Evolutionary conservation across 768 basidiomycete genomes (phyloP).

Genomic region (Wakefieldia striispora): DNA sequence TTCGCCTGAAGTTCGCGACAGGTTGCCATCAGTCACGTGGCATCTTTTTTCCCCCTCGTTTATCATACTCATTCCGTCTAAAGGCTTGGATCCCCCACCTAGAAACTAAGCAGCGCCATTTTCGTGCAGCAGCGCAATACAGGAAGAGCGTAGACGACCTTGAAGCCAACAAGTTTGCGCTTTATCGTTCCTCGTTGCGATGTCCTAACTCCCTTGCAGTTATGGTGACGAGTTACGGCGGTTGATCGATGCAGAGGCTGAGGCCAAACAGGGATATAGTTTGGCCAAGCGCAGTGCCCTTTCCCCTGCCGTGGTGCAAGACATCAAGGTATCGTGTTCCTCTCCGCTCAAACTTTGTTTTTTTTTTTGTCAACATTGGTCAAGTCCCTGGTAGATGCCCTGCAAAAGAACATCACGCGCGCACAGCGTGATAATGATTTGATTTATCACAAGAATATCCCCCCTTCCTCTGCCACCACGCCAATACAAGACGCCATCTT

Average conservation of each 20-base stretch:
- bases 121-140: constrained; percentile 85
- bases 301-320: constrained; percentile 62
- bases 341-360: neutral
- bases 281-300: constrained; percentile 62
- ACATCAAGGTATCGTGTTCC: constrained; percentile 60
- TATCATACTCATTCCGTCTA: constrained; percentile 12
- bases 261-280: constrained; percentile 71
- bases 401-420: constrained; percentile 64
- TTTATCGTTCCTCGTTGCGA: neutral
- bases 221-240: constrained; percentile 89
- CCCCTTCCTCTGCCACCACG: constrained; percentile 65
- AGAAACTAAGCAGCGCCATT: constrained; percentile 81
- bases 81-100: constrained; percentile 79
- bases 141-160: constrained; percentile 88
- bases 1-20: constrained; percentile 40
- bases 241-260: constrained; percentile 60
- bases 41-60: neutral
- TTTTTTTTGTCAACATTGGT: neutral
- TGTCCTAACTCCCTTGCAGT: constrained; percentile 38
- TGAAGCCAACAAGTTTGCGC: constrained; percentile 62
- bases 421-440: constrained; percentile 92
- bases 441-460: constrained; percentile 90
- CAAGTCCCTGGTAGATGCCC: constrained; percentile 73
- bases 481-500: constrained; percentile 64
- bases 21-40: constrained; percentile 53